Conservation (phyloP, 2,329 filamentous ascomycete species). For the Aspergillus floridensis region DNA sequence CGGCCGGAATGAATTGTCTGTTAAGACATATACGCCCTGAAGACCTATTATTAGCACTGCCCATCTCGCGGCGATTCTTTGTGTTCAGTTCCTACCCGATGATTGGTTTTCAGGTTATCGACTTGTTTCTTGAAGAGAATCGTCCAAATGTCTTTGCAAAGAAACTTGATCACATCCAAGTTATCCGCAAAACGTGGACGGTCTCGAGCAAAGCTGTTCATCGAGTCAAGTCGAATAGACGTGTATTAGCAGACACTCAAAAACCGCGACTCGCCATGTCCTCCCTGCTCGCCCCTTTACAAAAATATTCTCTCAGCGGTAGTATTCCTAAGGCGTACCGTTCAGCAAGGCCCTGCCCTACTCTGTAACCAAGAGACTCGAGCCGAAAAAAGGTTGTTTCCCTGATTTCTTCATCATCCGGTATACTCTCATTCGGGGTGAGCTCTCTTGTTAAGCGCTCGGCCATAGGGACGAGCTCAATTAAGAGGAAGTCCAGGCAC, state of each 20-base stretch:
- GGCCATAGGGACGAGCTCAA: slow-evolving; percentile 93
- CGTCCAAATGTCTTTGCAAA: slow-evolving; percentile 98
- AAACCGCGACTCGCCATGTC: not conserved
- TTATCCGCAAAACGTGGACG: slow-evolving; percentile 86
- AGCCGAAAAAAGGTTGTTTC: slow-evolving; percentile 83
- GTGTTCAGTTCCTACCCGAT: slow-evolving; percentile 59
- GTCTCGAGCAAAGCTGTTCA: slow-evolving; percentile 51
- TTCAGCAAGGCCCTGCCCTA: slow-evolving; percentile 89
- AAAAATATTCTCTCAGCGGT: not conserved
- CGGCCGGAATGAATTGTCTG: slow-evolving; percentile 86
- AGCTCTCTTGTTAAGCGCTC: slow-evolving; percentile 79
- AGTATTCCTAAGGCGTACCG: slow-evolving; percentile 53
- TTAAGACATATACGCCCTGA: slow-evolving; percentile 90
- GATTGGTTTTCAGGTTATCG: slow-evolving; percentile 98
- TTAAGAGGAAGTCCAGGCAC: slow-evolving; percentile 89
- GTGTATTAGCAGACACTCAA: not conserved
- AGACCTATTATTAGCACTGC: slow-evolving; percentile 4
- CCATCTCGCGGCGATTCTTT: not conserved
- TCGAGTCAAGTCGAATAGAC: not conserved
- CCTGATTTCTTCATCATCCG: slow-evolving; percentile 67
- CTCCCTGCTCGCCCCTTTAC: not conserved
- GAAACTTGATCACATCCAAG: slow-evolving; percentile 94
- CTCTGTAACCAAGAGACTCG: slow-evolving; percentile 82
- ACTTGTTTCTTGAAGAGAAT: slow-evolving; percentile 95
- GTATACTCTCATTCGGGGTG: slow-evolving; percentile 25